Conservation (phyloP, 129 eudicot genomes). For the Artemisia annua region DNA sequence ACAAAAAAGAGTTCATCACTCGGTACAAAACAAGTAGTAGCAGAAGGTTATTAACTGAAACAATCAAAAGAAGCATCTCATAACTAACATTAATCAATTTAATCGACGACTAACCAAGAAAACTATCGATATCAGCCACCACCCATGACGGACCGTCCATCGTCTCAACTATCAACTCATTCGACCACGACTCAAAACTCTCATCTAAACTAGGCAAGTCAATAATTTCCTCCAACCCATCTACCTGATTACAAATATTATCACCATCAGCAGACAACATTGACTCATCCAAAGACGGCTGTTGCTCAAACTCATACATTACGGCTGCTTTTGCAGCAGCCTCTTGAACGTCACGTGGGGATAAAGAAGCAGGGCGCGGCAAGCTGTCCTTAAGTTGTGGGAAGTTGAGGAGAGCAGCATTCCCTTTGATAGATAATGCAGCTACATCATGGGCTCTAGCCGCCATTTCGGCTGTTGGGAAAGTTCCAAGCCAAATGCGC, state of each 20-base stretch:
- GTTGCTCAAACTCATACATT: slow-evolving; percentile 12
- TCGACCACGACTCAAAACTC: slow-evolving; percentile 42
- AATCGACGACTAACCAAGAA: background rate
- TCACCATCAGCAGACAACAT: too few species aligned
- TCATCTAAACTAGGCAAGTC: slow-evolving; percentile 72
- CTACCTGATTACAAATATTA: slow-evolving; percentile 5
- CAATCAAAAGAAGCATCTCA: too few species aligned
- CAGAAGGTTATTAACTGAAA: too few species aligned
- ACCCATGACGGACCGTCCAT: slow-evolving; percentile 59
- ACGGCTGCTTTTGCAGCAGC: slow-evolving; percentile 41
- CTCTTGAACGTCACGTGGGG: slow-evolving; percentile 36
- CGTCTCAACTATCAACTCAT: slow-evolving; percentile 65
- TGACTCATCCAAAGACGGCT: slow-evolving; percentile 9
- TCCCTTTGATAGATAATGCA: slow-evolving; percentile 34
- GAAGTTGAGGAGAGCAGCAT: slow-evolving; percentile 32
- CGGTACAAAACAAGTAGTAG: too few species aligned
- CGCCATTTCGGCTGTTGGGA: slow-evolving; percentile 40
- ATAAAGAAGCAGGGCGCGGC: slow-evolving; percentile 36
- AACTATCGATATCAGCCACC: slow-evolving; percentile 42
- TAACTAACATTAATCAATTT: too few species aligned
- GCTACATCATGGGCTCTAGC: slow-evolving; percentile 41
- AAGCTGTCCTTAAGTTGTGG: slow-evolving; percentile 33
- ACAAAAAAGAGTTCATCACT: too few species aligned
- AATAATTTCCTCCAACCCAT: slow-evolving; percentile 64
- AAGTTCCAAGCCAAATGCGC: slow-evolving; percentile 44